Percentiles rank a stretch among this genome's conserved stretches.
Evolutionary conservation across 2,329 filamentous ascomycete genomes (phyloP).

Genomic region (Stromatinia cepivora): DNA sequence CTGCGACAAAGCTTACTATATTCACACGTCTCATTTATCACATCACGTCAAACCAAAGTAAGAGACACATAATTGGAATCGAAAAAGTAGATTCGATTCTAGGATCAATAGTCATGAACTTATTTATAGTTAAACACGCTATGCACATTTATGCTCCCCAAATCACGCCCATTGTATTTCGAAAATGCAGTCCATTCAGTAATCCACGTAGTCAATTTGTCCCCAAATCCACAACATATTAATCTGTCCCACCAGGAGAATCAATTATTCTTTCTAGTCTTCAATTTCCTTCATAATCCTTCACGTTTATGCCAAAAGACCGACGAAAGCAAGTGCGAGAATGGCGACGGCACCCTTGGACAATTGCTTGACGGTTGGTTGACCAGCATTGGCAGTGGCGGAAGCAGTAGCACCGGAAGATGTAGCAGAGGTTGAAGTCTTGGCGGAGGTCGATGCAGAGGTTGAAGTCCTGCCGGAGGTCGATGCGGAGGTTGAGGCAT

Average conservation of each 20-base stretch:
- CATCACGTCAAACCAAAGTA: not conserved
- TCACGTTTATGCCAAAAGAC: slow-evolving; percentile 7
- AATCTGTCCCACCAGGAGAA: not conserved
- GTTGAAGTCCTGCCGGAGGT: not conserved
- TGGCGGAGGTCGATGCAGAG: not conserved
- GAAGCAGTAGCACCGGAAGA: slow-evolving; percentile 10
- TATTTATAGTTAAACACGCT: slow-evolving; percentile 10
- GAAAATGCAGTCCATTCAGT: slow-evolving; percentile 9
- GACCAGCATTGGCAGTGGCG: slow-evolving; percentile 11
- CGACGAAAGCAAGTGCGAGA: slow-evolving; percentile 20
- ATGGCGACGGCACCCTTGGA: slow-evolving; percentile 21
- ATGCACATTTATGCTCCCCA: slow-evolving; percentile 15
- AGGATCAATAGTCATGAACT: slow-evolving; percentile 11
- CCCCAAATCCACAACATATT: slow-evolving; percentile 7
- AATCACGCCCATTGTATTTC: slow-evolving; percentile 5
- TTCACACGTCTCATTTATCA: not conserved
- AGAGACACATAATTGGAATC: not conserved
- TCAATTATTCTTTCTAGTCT: not conserved
- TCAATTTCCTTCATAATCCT: not conserved
- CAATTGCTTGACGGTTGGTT: slow-evolving; percentile 14
- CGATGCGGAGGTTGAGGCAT: not conserved
- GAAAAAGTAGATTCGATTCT: not conserved
- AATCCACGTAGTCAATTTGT: slow-evolving; percentile 8
- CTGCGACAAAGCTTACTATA: not conserved
- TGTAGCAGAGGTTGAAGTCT: slow-evolving; percentile 5